Percentiles rank a stretch among this genome's conserved stretches.
Evolutionary conservation across 345 rosid genomes (phyloP).

Genomic region (Eucalyptus curtisii): DNA sequence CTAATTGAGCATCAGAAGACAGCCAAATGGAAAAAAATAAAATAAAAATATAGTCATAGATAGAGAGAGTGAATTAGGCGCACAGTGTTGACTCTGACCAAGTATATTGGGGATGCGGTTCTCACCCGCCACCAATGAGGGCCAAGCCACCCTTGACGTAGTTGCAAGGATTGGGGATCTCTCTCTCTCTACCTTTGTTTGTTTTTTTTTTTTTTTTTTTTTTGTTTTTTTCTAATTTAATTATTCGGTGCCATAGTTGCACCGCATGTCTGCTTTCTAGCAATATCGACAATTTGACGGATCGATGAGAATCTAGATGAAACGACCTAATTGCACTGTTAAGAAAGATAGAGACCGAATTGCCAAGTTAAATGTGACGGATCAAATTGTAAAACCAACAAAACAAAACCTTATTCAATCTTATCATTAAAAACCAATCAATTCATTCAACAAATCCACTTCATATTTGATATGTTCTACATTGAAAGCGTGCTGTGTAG

Average conservation of each 20-base stretch:
- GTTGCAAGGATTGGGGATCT: neutral
- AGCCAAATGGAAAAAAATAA: neutral
- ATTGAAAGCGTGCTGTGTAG: neutral
- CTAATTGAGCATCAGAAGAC: neutral
- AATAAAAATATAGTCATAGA: neutral
- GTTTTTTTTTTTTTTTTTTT: neutral
- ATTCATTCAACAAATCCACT: neutral
- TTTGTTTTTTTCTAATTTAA: accelerated
- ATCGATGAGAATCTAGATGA: neutral
- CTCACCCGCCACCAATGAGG: neutral
- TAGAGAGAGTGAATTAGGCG: neutral
- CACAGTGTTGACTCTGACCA: neutral
- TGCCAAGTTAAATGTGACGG: neutral
- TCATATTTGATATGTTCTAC: neutral
- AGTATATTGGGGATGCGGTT: neutral
- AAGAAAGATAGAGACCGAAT: neutral
- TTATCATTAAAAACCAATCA: neutral
- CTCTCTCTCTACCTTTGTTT: neutral
- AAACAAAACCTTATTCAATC: neutral
- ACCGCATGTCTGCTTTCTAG: neutral
- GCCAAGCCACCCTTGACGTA: neutral
- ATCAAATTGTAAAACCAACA: neutral
- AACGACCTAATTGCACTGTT: neutral
- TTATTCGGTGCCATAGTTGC: neutral
- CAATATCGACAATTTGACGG: neutral